Percentiles rank a stretch among this genome's conserved stretches.
phyloP scores from a whole-genome alignment of 371 early-diverging fungal species.

The Mortierella sp. region DNA sequence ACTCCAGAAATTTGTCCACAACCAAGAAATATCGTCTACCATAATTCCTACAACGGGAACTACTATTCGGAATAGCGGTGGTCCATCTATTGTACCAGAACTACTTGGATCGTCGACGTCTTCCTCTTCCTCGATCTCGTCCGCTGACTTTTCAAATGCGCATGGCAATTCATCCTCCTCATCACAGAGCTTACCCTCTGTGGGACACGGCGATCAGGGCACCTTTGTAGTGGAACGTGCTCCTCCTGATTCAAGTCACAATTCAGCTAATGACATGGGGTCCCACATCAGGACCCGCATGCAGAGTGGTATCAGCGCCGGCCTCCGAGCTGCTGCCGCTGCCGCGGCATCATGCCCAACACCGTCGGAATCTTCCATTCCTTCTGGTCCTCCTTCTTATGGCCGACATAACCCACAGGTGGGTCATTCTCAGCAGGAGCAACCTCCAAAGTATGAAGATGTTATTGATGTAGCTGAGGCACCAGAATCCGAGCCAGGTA shows the following conservation, averaged over 20 bases:
- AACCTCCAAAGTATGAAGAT: slow-evolving; percentile 51
- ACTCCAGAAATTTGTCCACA: slow-evolving; percentile 46
- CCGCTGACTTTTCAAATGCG: background rate
- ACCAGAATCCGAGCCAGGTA: slow-evolving; percentile 18
- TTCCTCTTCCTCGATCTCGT: slow-evolving; percentile 17
- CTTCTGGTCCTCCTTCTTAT: slow-evolving; percentile 36
- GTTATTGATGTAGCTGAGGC: slow-evolving; percentile 21
- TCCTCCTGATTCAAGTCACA: background rate
- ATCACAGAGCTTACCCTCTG: slow-evolving; percentile 11
- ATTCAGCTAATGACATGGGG: background rate
- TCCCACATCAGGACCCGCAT: slow-evolving; percentile 4
- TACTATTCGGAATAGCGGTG: background rate
- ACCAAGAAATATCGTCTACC: slow-evolving; percentile 28
- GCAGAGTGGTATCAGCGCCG: slow-evolving; percentile 53
- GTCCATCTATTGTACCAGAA: background rate
- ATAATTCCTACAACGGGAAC: slow-evolving; percentile 47
- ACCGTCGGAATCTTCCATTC: background rate
- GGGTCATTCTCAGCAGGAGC: slow-evolving; percentile 5
- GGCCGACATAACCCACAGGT: slow-evolving; percentile 12
- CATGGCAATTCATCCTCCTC: slow-evolving; percentile 16
- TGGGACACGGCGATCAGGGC: background rate
- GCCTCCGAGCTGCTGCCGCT: slow-evolving; percentile 39
- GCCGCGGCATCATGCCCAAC: slow-evolving; percentile 6
- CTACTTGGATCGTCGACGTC: background rate
- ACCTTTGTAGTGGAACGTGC: background rate